Evolutionary conservation across 192 early-diverging fungal species (phyloP).

Genomic region (Linderina pennispora): DNA sequence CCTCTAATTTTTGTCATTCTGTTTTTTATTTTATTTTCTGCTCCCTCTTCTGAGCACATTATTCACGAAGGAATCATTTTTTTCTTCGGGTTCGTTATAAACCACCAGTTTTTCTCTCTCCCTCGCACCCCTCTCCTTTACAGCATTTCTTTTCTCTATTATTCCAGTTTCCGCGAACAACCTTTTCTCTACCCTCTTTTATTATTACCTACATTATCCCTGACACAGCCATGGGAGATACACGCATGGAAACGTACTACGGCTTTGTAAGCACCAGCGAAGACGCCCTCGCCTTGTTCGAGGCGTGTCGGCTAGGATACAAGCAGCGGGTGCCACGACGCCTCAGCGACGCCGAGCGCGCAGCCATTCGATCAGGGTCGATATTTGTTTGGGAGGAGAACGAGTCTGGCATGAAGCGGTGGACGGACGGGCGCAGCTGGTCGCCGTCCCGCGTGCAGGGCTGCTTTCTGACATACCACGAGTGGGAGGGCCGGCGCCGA

Average conservation of each 20-base stretch:
- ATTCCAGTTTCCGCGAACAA: not conserved
- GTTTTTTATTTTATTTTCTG: too few species aligned
- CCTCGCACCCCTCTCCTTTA: not conserved
- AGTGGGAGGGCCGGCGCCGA: constrained; percentile 63
- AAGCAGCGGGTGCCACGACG: constrained; percentile 74
- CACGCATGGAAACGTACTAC: constrained; percentile 73
- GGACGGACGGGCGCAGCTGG: constrained; percentile 91
- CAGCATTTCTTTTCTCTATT: not conserved
- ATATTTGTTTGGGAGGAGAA: constrained; percentile 91
- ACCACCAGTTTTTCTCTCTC: too few species aligned
- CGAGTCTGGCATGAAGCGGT: constrained; percentile 86
- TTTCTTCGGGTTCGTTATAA: not conserved
- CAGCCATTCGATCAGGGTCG: constrained; percentile 73
- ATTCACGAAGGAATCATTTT: too few species aligned
- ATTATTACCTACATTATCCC: not conserved
- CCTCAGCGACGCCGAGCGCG: constrained; percentile 76
- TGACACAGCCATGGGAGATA: constrained; percentile 31
- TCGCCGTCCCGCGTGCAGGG: constrained; percentile 82
- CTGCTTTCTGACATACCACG: constrained; percentile 85
- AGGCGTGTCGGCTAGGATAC: constrained; percentile 74
- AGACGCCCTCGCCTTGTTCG: constrained; percentile 84
- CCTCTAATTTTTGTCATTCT: too few species aligned
- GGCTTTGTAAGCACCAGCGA: constrained; percentile 82
- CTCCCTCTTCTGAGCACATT: too few species aligned
- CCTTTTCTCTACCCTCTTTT: not conserved